These are phyloP conservation scores for Papiliotrema laurentii DNA, from an alignment of 1,284 basidiomycete species.

Conservation along the genomic window DNA sequence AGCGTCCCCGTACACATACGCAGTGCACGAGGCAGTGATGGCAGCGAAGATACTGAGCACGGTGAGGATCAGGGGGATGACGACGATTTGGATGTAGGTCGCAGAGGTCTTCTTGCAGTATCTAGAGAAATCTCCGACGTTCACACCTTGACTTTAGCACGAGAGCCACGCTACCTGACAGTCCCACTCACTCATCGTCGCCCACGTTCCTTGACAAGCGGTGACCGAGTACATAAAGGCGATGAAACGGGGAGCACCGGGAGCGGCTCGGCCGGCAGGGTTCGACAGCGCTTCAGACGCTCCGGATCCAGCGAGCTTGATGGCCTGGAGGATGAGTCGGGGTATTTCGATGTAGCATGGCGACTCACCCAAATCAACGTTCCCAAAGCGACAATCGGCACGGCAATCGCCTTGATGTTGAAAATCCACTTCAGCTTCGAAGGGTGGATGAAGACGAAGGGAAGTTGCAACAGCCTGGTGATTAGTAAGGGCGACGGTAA, in stretches of 20 bases:
- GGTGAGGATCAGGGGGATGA: conserved; percentile 68
- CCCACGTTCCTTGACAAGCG: conserved; percentile 35
- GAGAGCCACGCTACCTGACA: no score
- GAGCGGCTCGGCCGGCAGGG: conserved; percentile 21
- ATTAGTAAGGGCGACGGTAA: conserved; percentile 32
- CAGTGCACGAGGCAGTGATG: conserved; percentile 58
- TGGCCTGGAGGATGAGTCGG: conserved; percentile 56
- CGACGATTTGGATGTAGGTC: conserved; percentile 60
- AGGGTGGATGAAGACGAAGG: conserved; percentile 69
- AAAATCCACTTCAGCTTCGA: conserved; percentile 70
- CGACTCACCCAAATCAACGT: conserved; percentile 63
- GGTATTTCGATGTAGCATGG: background rate
- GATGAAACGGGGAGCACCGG: conserved; percentile 30
- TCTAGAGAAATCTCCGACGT: conserved; percentile 61
- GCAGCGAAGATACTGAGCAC: conserved; percentile 57
- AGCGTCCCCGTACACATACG: conserved; percentile 57
- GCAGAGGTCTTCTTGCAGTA: conserved; percentile 42
- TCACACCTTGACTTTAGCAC: conserved; percentile 53
- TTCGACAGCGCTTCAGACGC: conserved; percentile 55
- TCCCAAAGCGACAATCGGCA: conserved; percentile 63
- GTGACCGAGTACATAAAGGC: conserved; percentile 37
- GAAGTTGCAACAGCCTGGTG: conserved; percentile 44
- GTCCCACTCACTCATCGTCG: conserved; percentile 29
- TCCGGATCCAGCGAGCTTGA: conserved; percentile 62
- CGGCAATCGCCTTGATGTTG: conserved; percentile 59